A percentile compares a stretch with the other conserved stretches of the same genome.
Evolutionary conservation across 2,329 filamentous ascomycete genomes (phyloP).

Genomic region (Ascochyta fabae): DNA sequence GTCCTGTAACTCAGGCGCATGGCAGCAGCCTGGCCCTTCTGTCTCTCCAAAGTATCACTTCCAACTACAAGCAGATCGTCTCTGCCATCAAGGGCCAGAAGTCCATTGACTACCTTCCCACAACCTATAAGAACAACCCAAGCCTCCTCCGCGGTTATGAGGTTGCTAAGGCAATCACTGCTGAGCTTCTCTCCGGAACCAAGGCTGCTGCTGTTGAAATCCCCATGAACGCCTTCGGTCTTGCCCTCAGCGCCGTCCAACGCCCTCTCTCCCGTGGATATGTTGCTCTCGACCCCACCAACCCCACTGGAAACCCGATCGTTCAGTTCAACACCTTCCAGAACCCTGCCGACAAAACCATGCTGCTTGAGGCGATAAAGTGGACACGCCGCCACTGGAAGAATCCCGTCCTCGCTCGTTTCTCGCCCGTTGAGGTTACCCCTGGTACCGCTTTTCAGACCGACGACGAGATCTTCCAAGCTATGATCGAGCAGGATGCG

Average conservation of each 20-base stretch:
- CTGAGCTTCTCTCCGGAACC: conserved; percentile 20
- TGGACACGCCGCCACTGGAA: conserved; percentile 46
- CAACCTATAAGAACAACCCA: conserved; percentile 30
- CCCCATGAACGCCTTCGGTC: conserved; percentile 34
- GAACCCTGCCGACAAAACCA: conserved; percentile 48
- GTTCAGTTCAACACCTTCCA: conserved; percentile 44
- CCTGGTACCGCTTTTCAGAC: conserved; percentile 26
- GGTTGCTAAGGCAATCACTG: conserved; percentile 31
- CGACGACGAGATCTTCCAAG: conserved; percentile 36
- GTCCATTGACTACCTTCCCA: conserved; percentile 23
- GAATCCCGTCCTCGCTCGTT: conserved; percentile 36
- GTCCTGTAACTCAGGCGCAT: conserved; percentile 35
- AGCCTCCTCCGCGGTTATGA: conserved; percentile 25
- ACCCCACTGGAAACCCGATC: conserved; percentile 41
- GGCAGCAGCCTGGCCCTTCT: conserved; percentile 33
- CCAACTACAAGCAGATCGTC: conserved; percentile 25
- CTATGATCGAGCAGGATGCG: conserved; percentile 16
- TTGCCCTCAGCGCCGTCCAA: conserved; percentile 28
- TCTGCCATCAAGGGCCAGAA: conserved; percentile 28
- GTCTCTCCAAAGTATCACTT: conserved; percentile 23
- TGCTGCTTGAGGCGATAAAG: conserved; percentile 44
- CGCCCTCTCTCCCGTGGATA: conserved; percentile 46
- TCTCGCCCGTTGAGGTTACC: conserved; percentile 41
- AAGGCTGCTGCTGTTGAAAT: conserved; percentile 43
- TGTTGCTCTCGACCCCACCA: conserved; percentile 44